Conservation (phyloP, 768 basidiomycete species). For the Fomitopsis serialis region DNA sequence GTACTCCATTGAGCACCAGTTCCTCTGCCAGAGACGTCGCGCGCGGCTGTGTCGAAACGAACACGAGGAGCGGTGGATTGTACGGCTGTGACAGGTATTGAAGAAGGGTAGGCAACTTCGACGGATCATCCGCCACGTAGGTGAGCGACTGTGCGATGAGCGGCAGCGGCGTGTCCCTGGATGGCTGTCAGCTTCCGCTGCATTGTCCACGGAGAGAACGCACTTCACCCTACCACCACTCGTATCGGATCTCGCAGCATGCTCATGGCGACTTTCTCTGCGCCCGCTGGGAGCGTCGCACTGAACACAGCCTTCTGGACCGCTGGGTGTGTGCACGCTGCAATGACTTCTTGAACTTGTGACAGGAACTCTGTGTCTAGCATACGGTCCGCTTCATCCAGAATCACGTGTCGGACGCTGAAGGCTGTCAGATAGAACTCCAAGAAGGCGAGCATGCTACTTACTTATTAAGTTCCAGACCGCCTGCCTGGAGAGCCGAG, state of each 20-base stretch:
- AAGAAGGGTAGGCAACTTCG: constrained; percentile 88
- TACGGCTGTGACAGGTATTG: constrained; percentile 77
- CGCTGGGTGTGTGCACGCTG: constrained; percentile 60
- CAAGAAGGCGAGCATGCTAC: constrained; percentile 20
- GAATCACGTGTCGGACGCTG: constrained; percentile 80
- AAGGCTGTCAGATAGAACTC: constrained; percentile 4
- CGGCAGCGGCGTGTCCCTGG: constrained; percentile 88
- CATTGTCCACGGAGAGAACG: constrained; percentile 20
- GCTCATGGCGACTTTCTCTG: constrained; percentile 81
- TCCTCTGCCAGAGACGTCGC: constrained; percentile 77
- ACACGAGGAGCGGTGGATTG: constrained; percentile 87
- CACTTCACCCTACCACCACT: constrained; percentile 96
- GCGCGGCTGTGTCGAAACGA: constrained; percentile 87
- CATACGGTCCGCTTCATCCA: constrained; percentile 92
- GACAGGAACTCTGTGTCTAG: constrained; percentile 83
- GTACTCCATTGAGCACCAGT: constrained; percentile 69
- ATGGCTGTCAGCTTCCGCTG: neutral
- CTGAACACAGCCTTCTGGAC: constrained; percentile 90
- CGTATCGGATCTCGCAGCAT: constrained; percentile 85
- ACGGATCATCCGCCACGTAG: constrained; percentile 89
- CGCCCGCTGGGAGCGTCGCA: constrained; percentile 87
- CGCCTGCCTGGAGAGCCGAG: constrained; percentile 65
- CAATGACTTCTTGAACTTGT: constrained; percentile 85
- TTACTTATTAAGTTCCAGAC: constrained; percentile 68
- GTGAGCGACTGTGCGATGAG: constrained; percentile 85